Base-by-base conservation (phyloP, 2,329 filamentous ascomycete species). In the Aspergillus neoniger region DNA sequence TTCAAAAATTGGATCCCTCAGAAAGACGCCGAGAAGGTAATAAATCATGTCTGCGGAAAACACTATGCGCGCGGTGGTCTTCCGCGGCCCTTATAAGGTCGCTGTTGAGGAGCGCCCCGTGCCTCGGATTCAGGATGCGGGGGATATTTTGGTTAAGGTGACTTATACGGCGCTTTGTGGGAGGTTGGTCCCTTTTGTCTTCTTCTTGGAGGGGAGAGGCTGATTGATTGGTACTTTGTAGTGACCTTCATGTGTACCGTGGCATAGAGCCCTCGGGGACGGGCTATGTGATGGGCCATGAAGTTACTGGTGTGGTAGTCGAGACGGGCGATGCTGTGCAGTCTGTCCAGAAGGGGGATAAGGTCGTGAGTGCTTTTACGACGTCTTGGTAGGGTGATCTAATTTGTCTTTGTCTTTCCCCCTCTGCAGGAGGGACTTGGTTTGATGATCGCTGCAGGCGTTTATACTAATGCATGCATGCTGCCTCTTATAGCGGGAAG, bases 161-260 rank as follows among this genome's bases (percentile, higher is more conserved):
- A 84, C 86, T 62, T 90, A 91, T 68, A 91, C 92, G 25, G 93
- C 91, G 15, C 83, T 97, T 32, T 97, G 93, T 74, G 93, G 93
- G 73, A 94, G 90, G 91, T 93, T 55, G n/a, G 10, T n/a, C 28
- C 3, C 48, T 50, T 19, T 25, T n/a, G 47, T 25, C 14, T 5
- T n/a, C 15, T 53, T 5, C 4, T 23, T 41, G 28, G 14, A 17
- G 17, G 25, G 39, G n/a, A 39, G 17, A 12, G 6, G 28, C 32
- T 52, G 14, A 52, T 17, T 23, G 9, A 51, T 17, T 23, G 9
- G 17, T 38, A 23, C n/a, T 23, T 52, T 8, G 48, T 50, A 93
- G 90, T 71, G 92, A 96, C 72, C 82, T 96, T 39, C 93, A 96
- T 76, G 87, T 91, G 57, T 96, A 88, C 78, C 89, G 92, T 49